Base-by-base conservation (phyloP, 2,329 filamentous ascomycete species). In the Aphanocladium album region DNA sequence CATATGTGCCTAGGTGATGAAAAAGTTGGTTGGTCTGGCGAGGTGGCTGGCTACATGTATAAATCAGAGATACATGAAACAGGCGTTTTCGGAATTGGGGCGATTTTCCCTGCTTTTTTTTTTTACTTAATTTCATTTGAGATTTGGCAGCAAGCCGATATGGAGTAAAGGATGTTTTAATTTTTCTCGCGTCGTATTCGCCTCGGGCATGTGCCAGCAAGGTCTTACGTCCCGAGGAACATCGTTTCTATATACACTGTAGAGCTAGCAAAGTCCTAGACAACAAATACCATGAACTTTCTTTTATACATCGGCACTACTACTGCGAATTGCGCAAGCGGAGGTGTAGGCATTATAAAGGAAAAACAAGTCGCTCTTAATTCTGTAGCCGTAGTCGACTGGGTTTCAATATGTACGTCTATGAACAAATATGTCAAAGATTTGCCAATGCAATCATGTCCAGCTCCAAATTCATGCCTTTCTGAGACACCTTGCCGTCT, bases 1-100 rank as follows among this genome's bases (percentile, higher is more conserved):
- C 57, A 12, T 60, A 60, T 30, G 21, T 59, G 14, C 57, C 57
- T 1, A 9, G 33, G 19, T 53, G 25, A 58, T 57, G 17, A 51
- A 8, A 11, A 7, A 47, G n/a, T 30, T 3, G 11, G 8, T 5
- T 16, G 7, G 16, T 33, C 8, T 30, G 11, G 27, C 23, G 2
- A 17, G 16, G 17, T 35, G 5, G 11, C 17, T 41, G 19, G 11
- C 6, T 27, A 19, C 21, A 39, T 47, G 11, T 23, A 2, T 21
- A 9, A 14, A 11, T n/a, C 11, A 2, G 17, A 19, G 9, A 17
- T 33, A 17, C 33, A 49, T 27, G 21, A 21, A 8, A 39, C 16
- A 4, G 35, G 35, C 35, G 35, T 39, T 39, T 39, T 17, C 4
- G 35, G 35, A 39, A 39, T 39, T 39, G 5, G 9, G 35, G 12